Conservation (phyloP, 2,329 filamentous ascomycete genomes). For the Botryosphaeria dothidea region DNA sequence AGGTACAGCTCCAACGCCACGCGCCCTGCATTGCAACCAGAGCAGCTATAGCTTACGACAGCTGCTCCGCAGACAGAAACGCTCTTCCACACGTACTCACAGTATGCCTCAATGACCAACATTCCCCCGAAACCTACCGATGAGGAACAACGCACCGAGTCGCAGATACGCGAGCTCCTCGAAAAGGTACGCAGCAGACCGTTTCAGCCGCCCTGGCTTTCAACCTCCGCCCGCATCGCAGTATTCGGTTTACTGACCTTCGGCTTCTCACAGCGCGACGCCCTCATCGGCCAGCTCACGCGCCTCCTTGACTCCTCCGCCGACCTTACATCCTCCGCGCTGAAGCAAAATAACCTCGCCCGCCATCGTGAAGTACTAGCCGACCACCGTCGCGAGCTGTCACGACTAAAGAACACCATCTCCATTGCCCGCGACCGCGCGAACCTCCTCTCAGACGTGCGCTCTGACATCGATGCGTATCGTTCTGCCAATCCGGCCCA, state of each 20-base stretch:
- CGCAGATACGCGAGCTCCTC: slow-evolving; percentile 79
- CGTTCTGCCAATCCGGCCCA: slow-evolving; percentile 77
- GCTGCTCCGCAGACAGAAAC: slow-evolving; percentile 70
- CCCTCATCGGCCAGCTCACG: slow-evolving; percentile 76
- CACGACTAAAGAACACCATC: slow-evolving; percentile 72
- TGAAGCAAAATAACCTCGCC: slow-evolving; percentile 95
- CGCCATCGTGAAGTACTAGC: slow-evolving; percentile 87
- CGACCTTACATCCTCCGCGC: slow-evolving; percentile 78
- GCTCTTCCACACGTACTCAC: slow-evolving; percentile 81
- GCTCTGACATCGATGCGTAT: slow-evolving; percentile 89
- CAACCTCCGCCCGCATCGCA: slow-evolving; percentile 2
- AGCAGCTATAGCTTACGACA: slow-evolving; percentile 5
- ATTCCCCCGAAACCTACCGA: slow-evolving; percentile 81
- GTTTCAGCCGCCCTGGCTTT: slow-evolving; percentile 15
- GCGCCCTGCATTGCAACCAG: background rate
- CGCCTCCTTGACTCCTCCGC: slow-evolving; percentile 93
- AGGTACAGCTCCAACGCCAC: slow-evolving; percentile 59
- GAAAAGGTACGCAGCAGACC: slow-evolving; percentile 62
- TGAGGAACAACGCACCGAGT: slow-evolving; percentile 78
- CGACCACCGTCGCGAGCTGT: slow-evolving; percentile 82
- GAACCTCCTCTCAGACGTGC: slow-evolving; percentile 87
- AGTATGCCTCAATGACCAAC: slow-evolving; percentile 78
- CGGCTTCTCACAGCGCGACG: slow-evolving; percentile 66
- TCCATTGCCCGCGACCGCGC: slow-evolving; percentile 79
- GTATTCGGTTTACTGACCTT: background rate